Percentiles rank a stretch among this genome's conserved stretches.
phyloP scores from a whole-genome alignment of 208 protist species.

The Trypanosoma conorhini region DNA sequence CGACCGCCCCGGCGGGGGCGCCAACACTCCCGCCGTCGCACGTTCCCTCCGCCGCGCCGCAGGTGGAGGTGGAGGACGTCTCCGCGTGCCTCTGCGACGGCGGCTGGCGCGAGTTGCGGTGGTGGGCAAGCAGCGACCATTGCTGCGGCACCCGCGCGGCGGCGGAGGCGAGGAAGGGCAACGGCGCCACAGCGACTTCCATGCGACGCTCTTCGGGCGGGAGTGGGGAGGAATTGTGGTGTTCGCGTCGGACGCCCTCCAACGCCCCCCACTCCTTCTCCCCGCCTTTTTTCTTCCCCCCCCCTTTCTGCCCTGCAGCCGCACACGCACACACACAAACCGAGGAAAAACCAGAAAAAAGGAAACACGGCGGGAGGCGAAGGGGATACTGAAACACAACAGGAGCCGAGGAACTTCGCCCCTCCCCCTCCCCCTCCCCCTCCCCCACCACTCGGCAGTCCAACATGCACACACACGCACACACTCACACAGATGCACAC shows the following conservation, averaged over 20 bases:
- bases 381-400: neutral
- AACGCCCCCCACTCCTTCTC: neutral
- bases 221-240: neutral
- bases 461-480: neutral
- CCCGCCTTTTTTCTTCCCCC: neutral
- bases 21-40: neutral
- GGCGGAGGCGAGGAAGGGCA: neutral
- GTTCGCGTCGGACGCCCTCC: neutral
- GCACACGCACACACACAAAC: neutral
- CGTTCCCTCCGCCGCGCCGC: neutral
- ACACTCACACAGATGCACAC: no score
- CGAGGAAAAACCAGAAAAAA: neutral
- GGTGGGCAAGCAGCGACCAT: conserved; percentile 20
- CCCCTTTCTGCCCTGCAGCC: neutral
- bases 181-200: neutral
- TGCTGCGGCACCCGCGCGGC: neutral
- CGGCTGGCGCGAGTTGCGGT: neutral
- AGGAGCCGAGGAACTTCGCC: neutral
- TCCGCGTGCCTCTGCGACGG: neutral
- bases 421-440: no score
- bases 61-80: neutral
- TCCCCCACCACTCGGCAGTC: neutral
- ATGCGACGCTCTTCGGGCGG: neutral
- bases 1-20: neutral
- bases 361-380: neutral